Base-by-base conservation (phyloP, 306 rosid genomes). In the Lagenaria siceraria region DNA sequence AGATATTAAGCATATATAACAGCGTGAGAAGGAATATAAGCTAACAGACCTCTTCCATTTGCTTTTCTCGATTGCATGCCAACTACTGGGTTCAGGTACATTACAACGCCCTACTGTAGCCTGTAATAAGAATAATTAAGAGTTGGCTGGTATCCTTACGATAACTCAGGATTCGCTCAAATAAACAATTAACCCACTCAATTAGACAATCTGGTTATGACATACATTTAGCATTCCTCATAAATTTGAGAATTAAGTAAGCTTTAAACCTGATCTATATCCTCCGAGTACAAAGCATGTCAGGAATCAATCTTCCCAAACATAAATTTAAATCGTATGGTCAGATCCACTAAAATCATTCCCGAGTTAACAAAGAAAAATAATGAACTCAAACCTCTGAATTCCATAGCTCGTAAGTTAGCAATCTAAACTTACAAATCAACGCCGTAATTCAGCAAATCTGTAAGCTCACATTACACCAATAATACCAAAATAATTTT, bases 31-130 rank as follows among this genome's bases (percentile, higher is more conserved):
- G 74, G 74, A 38, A 62, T 65, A 75, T 25, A 63, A 84, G 80
- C 71, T 70, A 71, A 81, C 89, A 52, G 78, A 91, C 98, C 98
- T 93, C 86, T 88, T 89, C 98, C 98, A 91, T 90, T 93, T 93
- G 90, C 94, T 88, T 78, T 89, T 90, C 82, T 93, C 98, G 80
- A 91, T 83, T 25, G 95, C 86, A 85, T 93, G 92, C 98, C 97
- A 93, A 48, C 89, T 81, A 71, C 93, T 91, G 36, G 98, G 98
- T 81, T 93, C 98, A 14, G 89, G 86, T 53, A 83, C 62, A 78
- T 90, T 88, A 81, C 98, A 93, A 73, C 96, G 92, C 74, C 98
- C 98, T 14, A 87, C 75, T 38, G 86, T 86, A 62, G 98, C 98
- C 98, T 93, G 92, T 80, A 74, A 86, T 76, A 79, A 46, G 73